Evolutionary conservation across 148 eudicot genomes (phyloP), one percentile per base, ranked within the genome.

Genomic region (Linanthus parryae): DNA sequence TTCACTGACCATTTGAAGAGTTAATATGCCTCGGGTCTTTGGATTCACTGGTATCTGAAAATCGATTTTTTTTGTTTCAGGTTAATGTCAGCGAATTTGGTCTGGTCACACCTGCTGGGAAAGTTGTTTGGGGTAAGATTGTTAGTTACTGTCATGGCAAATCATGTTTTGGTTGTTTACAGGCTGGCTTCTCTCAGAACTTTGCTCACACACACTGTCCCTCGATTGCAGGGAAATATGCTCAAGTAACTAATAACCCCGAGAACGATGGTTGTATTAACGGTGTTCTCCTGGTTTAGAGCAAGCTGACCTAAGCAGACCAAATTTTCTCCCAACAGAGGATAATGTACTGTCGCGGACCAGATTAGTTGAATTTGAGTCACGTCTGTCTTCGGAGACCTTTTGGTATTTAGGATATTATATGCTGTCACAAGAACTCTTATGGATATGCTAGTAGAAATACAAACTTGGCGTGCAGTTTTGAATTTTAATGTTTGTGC

Each of bases 231-330:
- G 98, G 98, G 36, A 92, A 92, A 44, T 92, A 87, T 66, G 98
- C 96, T 2, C 96, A 92, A 73, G 90, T 92, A 74, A 92, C 98
- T 1, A 92, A 92, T 70, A 81, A 92, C 48, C 96, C 96, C 7
- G 98, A 92, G 68, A 92, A 92, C 36, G 98, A 92, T 73, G 98
- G 98, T 26, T 92, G 98, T 27, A 92, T 92, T 54, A 92, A 92
- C 56, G 88, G 74, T 1, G 96, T 92, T 46, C 72, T 92, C 54
- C 79, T 92, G 41, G 98, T 92, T 30, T 92, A 65, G 59, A 17
- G n/a, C n/a, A n/a, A n/a, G n/a, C n/a, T n/a, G n/a, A n/a, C n/a
- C n/a, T n/a, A n/a, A n/a, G n/a, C n/a, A n/a, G n/a, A n/a, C n/a
- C n/a, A n/a, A n/a, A n/a, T n/a, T n/a, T n/a, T n/a, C n/a, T n/a